Percentiles rank a stretch among this genome's conserved stretches.
phyloP scores from a whole-genome alignment of 768 basidiomycete genomes.

The Nidularia pulvinata region DNA sequence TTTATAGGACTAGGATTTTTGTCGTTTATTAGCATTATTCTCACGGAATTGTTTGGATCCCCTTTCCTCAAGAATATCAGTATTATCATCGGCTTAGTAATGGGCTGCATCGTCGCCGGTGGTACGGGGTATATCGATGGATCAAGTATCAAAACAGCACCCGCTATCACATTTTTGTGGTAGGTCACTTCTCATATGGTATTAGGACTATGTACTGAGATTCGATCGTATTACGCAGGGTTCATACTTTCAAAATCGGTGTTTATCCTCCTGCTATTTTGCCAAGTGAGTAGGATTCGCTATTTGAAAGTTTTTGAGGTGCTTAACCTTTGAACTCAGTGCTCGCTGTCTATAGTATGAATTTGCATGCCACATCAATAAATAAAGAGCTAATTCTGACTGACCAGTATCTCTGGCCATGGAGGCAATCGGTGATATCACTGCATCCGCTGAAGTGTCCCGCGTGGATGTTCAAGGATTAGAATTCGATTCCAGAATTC shows the following conservation, averaged over 20 bases:
- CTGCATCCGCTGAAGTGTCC: conserved; percentile 82
- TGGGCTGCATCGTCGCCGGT: conserved; percentile 83
- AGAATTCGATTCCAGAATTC: conserved; percentile 81
- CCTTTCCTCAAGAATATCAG: conserved; percentile 85
- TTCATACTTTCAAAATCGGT: conserved; percentile 72
- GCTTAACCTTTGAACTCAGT: background rate
- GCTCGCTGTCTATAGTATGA: background rate
- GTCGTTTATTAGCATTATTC: conserved; percentile 72
- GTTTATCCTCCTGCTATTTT: conserved; percentile 72
- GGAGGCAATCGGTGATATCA: conserved; percentile 87
- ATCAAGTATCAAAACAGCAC: conserved; percentile 62
- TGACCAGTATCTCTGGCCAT: conserved; percentile 64
- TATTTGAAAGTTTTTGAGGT: no score
- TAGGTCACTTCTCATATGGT: no score
- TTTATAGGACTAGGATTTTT: conserved; percentile 90
- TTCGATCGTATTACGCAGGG: conserved; percentile 24
- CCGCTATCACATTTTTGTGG: conserved; percentile 73
- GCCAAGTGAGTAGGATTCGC: conserved; percentile 27
- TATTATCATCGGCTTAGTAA: conserved; percentile 71
- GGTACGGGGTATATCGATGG: conserved; percentile 80
- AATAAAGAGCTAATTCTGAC: background rate
- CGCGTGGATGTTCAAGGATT: conserved; percentile 67
- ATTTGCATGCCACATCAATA: background rate
- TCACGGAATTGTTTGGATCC: conserved; percentile 84
- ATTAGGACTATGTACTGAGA: no score